Base-by-base conservation (phyloP, 768 basidiomycete species). In the Pholiota conissans region DNA sequence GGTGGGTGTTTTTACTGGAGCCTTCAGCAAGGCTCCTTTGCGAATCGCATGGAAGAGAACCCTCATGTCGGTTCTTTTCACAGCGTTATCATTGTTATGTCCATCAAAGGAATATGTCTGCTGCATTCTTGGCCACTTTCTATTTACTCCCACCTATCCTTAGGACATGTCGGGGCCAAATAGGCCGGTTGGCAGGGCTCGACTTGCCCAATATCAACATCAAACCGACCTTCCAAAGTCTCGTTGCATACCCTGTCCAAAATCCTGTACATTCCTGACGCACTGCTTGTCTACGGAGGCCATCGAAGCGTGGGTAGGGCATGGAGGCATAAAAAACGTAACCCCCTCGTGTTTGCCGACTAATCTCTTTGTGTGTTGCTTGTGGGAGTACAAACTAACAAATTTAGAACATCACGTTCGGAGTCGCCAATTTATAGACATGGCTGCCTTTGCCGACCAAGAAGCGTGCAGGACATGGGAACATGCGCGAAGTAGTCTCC, bases 401-500 rank as follows among this genome's bases (percentile, higher is more conserved):
- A 49, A 48, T 49, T 39, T 48, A 56, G 55, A 30, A 30, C 40
- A 52, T 51, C 56, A 57, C 18, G 18, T 45, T 57, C 29, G 35
- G 26, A 35, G 16, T 24, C 42, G 28, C 46, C 30, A 50, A 42
- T 52, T 57, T 57, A 26, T 57, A 51, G 37, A 52, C 2, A 50
- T 45, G 42, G 35, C 16, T 37, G n/a, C 35, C n/a, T 14, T 49
- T 53, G 61, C 58, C 61, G 61, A 45, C 52, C 51, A 18, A 37
- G 47, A 55, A 55, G 40, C 34, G 57, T 52, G 34, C 55, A 59
- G 61, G 20, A 62, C 63, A 65, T 65, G 63, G 57, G 63, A 65
- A 64, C 29, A 35, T 45, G 40, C n/a, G 22, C 39, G 13, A 54
- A 54, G 52, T n/a, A n/a, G 52, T 28, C 52, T 51, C 46, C 40